Conservation (phyloP, 1,284 basidiomycete genomes). For the Cutaneotrichosporon arboriforme region DNA sequence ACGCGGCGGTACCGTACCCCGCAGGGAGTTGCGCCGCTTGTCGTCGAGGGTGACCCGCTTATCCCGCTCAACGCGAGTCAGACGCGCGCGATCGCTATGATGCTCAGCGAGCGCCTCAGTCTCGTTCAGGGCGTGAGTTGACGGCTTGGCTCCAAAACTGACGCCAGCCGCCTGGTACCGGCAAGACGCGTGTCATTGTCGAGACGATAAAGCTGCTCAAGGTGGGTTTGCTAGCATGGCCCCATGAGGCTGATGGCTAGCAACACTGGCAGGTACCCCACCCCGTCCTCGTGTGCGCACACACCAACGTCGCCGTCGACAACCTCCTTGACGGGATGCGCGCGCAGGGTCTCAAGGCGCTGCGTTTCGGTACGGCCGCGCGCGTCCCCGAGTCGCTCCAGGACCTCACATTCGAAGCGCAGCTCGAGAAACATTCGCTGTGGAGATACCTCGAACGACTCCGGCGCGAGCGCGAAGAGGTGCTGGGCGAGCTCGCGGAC, state of each 20-base stretch:
- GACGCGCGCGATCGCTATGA: conserved; percentile 73
- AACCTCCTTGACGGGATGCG: conserved; percentile 69
- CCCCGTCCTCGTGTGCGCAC: conserved; percentile 81
- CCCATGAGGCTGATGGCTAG: background rate
- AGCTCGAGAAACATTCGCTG: conserved; percentile 60
- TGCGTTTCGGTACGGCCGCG: conserved; percentile 68
- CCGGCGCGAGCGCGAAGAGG: conserved; percentile 57
- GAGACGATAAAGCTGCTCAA: conserved; percentile 79
- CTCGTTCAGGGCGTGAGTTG: conserved; percentile 76
- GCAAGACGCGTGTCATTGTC: conserved; percentile 88
- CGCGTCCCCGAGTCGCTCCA: conserved; percentile 58
- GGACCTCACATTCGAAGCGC: conserved; percentile 61
- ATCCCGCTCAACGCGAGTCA: conserved; percentile 74
- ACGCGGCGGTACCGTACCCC: conserved; percentile 59
- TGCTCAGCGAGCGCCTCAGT: conserved; percentile 71
- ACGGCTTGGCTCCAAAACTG: background rate
- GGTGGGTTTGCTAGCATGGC: conserved; percentile 39
- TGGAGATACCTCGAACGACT: conserved; percentile 51
- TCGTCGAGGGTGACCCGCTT: conserved; percentile 72
- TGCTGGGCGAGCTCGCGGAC: conserved; percentile 48
- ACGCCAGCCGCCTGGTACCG: conserved; percentile 82
- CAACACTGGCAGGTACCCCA: conserved; percentile 72
- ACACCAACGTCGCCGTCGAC: conserved; percentile 92
- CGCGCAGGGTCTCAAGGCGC: conserved; percentile 60
- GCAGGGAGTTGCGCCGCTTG: conserved; percentile 54